Conservation (phyloP, 768 basidiomycete species). For the Phaeolepiota aurea region DNA sequence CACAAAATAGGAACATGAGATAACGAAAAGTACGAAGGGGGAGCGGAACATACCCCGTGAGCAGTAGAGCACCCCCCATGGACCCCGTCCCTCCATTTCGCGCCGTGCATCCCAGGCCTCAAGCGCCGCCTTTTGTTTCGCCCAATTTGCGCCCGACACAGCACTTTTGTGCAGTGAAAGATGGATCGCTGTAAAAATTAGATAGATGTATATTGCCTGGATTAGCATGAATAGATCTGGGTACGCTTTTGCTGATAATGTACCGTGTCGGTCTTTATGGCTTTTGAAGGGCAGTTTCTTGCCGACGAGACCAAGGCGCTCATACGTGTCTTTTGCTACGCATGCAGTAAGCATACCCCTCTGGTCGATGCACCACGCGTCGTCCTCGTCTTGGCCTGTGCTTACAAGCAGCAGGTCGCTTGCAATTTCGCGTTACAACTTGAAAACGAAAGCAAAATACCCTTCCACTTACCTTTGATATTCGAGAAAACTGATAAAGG, state of each 20-base stretch:
- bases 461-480: slow-evolving; percentile 16
- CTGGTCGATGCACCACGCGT: slow-evolving; percentile 65
- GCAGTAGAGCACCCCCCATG: slow-evolving; percentile 42
- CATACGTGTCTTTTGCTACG: slow-evolving; percentile 49
- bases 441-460: background rate
- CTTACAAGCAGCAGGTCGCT: slow-evolving; percentile 33
- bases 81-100: slow-evolving; percentile 8
- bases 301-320: slow-evolving; percentile 54
- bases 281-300: slow-evolving; percentile 43
- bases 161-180: slow-evolving; percentile 23
- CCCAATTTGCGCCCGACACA: slow-evolving; percentile 25
- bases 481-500: slow-evolving; percentile 15
- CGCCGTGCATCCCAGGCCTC: slow-evolving; percentile 42
- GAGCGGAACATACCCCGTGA: slow-evolving; percentile 13
- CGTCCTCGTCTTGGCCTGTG: slow-evolving; percentile 26
- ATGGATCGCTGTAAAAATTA: slow-evolving; percentile 1
- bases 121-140: slow-evolving; percentile 31
- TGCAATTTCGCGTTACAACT: background rate
- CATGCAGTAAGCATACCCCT: slow-evolving; percentile 52
- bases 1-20: no score
- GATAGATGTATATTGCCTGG: background rate
- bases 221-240: no score
- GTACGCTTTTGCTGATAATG: slow-evolving; percentile 10
- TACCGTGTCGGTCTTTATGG: slow-evolving; percentile 39
- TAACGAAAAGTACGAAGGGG: background rate